A percentile compares a stretch with the other conserved stretches of the same genome.
phyloP scores from a whole-genome alignment of 768 basidiomycete genomes.

The Pulveroboletus sp. region DNA sequence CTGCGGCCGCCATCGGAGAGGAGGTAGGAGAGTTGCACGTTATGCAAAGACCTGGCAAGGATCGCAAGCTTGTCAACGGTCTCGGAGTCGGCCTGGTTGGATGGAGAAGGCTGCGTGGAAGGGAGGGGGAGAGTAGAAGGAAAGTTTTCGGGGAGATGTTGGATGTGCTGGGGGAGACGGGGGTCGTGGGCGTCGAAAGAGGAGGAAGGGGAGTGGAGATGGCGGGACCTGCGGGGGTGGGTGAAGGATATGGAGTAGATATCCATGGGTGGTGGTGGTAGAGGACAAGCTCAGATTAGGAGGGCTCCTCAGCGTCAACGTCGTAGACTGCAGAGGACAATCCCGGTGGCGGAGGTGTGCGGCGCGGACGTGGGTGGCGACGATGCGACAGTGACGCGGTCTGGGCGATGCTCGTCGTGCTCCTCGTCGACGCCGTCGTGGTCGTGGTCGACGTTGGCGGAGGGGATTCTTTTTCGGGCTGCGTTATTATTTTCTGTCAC shows the following conservation, averaged over 20 bases:
- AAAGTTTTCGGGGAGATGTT: slow-evolving; percentile 29
- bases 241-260: slow-evolving; percentile 94
- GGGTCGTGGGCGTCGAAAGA: slow-evolving; percentile 62
- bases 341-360: neutral
- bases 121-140: slow-evolving; percentile 41
- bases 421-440: slow-evolving; percentile 16
- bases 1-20: slow-evolving; percentile 62
- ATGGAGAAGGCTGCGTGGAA: slow-evolving; percentile 27
- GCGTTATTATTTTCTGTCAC: slow-evolving; percentile 5
- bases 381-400: slow-evolving; percentile 17
- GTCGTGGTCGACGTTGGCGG: slow-evolving; percentile 20
- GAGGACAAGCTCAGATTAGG: slow-evolving; percentile 20
- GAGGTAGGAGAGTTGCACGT: slow-evolving; percentile 80
- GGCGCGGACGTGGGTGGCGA: slow-evolving; percentile 4
- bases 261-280: slow-evolving; percentile 57
- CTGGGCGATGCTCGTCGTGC: slow-evolving; percentile 16
- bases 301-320: slow-evolving; percentile 24
- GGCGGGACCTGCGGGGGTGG: slow-evolving; percentile 80
- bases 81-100: slow-evolving; percentile 55
- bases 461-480: slow-evolving; percentile 21
- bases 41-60: slow-evolving; percentile 77
- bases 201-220: slow-evolving; percentile 53
- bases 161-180: slow-evolving; percentile 42
- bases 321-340: neutral
- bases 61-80: slow-evolving; percentile 78